Base-by-base conservation (phyloP, 805 yeast species). In the Naumovozyma baii region DNA sequence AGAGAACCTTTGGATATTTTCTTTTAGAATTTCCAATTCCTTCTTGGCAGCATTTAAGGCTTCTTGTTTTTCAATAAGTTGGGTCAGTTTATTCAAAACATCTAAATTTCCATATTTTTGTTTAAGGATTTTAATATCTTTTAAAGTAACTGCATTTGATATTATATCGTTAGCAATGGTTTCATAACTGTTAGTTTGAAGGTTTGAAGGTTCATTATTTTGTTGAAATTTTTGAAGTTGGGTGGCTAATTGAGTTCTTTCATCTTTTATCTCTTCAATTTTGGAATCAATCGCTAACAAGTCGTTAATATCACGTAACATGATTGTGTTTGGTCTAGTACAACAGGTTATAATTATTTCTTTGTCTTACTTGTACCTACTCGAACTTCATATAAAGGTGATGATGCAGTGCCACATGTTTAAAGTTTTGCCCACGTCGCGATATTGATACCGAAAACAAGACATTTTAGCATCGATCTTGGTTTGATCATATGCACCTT, bases 221-320 rank as follows among this genome's bases (percentile, higher is more conserved):
- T 47, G 40, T 26, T 43, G 45, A 18, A 42, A 45, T 15, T 16
- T 38, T n/a, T 47, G 38, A 30, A 55, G 33, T 18, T 44, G 43
- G 1, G 13, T 39, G 2, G 57, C 52, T 26, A 61, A 33, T 13
- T 37, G 40, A 17, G 45, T 41, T 31, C 66, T 43, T 36, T 54
- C 44, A 1, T 36, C 26, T 17, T 54, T 52, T 5, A 63, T 45
- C 8, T 44, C 42, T 2, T 53, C 40, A 18, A 63, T 62, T 26
- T 42, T 46, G 5, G 45, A 36, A 22, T 60, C 55, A 15, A 63
- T 47, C 15, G 44, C 36, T 13, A 48, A 36, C 13, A 62, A 39
- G 39, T 58, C 63, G 17, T 57, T 50, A 14, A 55, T 38, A 20
- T 49, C 47, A 16, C 40, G 39, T 26, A 54, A 33, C 52, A 46